phyloP scores from a whole-genome alignment of 148 eudicot genomes.

The Camellia lanceoleosa region DNA sequence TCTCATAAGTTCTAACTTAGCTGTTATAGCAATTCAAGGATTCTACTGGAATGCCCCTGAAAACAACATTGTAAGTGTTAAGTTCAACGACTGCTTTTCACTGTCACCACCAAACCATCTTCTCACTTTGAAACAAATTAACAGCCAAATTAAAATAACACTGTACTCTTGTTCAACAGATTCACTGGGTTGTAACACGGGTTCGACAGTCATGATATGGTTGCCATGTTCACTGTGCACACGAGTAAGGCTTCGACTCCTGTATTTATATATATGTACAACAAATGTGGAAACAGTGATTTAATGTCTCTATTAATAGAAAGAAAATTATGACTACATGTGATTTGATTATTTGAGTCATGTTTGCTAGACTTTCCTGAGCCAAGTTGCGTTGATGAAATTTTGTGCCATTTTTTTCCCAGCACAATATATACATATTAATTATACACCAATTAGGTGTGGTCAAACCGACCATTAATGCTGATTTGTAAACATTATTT shows the following conservation, averaged over 20 bases:
- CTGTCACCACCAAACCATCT: background rate
- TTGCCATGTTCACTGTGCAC: background rate
- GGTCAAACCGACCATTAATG: background rate
- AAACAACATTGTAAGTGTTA: conserved; percentile 66
- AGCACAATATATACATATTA: no score
- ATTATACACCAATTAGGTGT: background rate
- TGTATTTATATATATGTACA: background rate
- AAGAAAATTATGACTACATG: no score
- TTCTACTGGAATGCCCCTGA: conserved; percentile 64
- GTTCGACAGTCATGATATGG: conserved; percentile 35
- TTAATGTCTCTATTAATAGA: no score
- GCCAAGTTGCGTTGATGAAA: no score
- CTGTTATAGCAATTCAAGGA: conserved; percentile 67
- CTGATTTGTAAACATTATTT: background rate
- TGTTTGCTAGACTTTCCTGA: no score
- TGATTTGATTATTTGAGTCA: no score
- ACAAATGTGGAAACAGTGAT: no score
- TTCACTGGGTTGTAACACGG: conserved; percentile 58
- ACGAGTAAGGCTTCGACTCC: background rate
- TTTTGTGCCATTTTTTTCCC: no score
- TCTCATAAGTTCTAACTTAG: conserved; percentile 62
- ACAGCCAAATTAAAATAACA: background rate
- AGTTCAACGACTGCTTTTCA: background rate
- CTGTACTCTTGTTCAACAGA: conserved; percentile 34
- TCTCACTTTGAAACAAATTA: background rate